These are phyloP conservation scores for Staphylotrichum longicolle DNA, from an alignment of 495 filamentous ascomycete species.

Conservation along the genomic window DNA sequence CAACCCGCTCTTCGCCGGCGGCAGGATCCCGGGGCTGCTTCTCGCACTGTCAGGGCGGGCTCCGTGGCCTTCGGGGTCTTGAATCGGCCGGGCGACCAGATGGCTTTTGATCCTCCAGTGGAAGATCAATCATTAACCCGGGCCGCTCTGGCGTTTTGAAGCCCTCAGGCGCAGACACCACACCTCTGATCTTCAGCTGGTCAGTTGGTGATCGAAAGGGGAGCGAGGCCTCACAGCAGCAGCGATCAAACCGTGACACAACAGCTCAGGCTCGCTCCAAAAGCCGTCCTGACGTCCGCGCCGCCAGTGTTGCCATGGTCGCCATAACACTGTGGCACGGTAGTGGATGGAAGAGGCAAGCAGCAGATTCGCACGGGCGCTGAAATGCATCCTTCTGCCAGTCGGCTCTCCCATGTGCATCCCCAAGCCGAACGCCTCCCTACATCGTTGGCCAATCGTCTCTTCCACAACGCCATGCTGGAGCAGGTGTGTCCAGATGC, in stretches of 20 bases:
- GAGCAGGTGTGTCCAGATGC: constrained; percentile 1
- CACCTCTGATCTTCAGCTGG: constrained; percentile 12
- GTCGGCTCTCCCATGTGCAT: constrained; percentile 7
- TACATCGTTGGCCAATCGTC: constrained; percentile 10
- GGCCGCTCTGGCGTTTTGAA: too few relatives aligned
- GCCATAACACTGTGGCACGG: background rate
- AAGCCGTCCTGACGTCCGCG: too few relatives aligned
- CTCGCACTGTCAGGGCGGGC: constrained; percentile 7
- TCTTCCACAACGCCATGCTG: background rate
- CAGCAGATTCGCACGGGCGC: background rate
- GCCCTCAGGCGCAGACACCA: background rate
- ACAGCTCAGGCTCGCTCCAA: too few relatives aligned
- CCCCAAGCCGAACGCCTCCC: background rate
- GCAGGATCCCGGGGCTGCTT: background rate
- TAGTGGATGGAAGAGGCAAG: background rate
- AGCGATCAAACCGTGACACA: background rate
- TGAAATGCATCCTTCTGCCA: constrained; percentile 9
- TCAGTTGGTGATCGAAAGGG: background rate
- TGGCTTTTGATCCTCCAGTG: constrained; percentile 3
- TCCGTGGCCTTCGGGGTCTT: background rate
- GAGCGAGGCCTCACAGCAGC: background rate
- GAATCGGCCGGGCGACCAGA: constrained; percentile 13
- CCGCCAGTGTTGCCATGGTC: too few relatives aligned
- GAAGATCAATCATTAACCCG: constrained; percentile 18
- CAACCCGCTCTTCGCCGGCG: constrained; percentile 9